Conservation (phyloP, 352 stramenopile genomes). For the Globisporangium middletonii region DNA sequence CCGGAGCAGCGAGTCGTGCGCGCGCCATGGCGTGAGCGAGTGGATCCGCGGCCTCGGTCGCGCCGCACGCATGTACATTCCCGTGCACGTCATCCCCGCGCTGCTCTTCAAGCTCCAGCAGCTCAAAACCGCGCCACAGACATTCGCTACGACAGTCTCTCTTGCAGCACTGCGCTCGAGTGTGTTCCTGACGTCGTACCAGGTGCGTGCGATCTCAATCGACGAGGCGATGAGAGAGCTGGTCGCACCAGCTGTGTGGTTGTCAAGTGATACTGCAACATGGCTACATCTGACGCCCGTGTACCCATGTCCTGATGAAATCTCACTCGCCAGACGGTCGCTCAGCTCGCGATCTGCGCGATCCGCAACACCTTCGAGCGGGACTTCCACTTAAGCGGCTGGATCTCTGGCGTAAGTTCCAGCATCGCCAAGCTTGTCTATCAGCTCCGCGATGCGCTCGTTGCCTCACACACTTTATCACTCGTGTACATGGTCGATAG, state of each 20-base stretch:
- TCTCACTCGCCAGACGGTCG: conserved; percentile 30
- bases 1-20: conserved; percentile 43
- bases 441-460: not conserved
- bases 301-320: too few relatives aligned
- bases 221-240: too few relatives aligned
- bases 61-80: conserved; percentile 70
- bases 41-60: conserved; percentile 63
- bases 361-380: conserved; percentile 65
- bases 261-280: not conserved
- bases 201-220: conserved; percentile 24
- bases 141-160: conserved; percentile 37
- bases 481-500: conserved; percentile 16
- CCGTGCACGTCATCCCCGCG: conserved; percentile 71
- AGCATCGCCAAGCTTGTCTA: not conserved
- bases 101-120: conserved; percentile 71
- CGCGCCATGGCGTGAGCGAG: conserved; percentile 68
- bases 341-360: conserved; percentile 70
- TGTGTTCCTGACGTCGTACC: conserved; percentile 77
- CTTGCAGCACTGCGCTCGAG: conserved; percentile 75
- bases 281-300: not conserved
- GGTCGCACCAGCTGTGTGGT: too few relatives aligned
- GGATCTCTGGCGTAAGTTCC: conserved; percentile 47
- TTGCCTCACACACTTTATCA: not conserved
- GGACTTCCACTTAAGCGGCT: conserved; percentile 40
- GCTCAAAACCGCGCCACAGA: conserved; percentile 41